Evolutionary conservation across 2,329 filamentous ascomycete genomes (phyloP).

Genomic region (Hymenoscyphus salicellus): DNA sequence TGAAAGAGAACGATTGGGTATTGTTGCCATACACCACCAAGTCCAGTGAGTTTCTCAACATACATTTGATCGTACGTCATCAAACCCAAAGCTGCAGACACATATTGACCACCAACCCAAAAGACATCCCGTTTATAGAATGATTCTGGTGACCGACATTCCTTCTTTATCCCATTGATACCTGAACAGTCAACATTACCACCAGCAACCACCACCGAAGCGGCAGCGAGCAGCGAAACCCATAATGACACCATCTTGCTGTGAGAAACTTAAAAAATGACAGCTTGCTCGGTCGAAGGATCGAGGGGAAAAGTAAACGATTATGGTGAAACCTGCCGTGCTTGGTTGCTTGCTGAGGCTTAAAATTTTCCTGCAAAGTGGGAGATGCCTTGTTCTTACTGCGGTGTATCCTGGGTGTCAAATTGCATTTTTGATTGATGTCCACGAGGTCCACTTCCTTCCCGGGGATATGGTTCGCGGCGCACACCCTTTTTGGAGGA

Average conservation of each 20-base stretch:
- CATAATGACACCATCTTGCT: neutral
- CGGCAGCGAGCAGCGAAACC: neutral
- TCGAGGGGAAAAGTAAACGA: neutral
- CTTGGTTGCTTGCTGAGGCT: neutral
- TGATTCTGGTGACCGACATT: neutral
- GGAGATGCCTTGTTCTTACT: neutral
- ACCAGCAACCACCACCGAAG: neutral
- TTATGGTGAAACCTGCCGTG: neutral
- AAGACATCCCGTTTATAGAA: neutral
- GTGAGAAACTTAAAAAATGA: neutral
- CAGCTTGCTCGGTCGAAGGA: neutral
- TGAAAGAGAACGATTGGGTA: neutral
- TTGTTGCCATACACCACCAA: neutral
- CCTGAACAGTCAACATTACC: neutral
- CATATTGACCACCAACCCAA: neutral
- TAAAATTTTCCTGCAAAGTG: neutral
- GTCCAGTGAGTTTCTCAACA: neutral
- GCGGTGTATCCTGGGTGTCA: neutral
- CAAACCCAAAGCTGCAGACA: neutral
- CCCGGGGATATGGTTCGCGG: neutral
- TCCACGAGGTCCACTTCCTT: neutral
- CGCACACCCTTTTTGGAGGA: slow-evolving; percentile 1
- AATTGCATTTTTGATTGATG: neutral
- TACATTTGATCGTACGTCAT: neutral
- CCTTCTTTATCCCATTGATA: neutral